Evolutionary conservation across 1,284 basidiomycete genomes (phyloP), one percentile per base, ranked within the genome.

Genomic region (Pterulicium gracile): DNA sequence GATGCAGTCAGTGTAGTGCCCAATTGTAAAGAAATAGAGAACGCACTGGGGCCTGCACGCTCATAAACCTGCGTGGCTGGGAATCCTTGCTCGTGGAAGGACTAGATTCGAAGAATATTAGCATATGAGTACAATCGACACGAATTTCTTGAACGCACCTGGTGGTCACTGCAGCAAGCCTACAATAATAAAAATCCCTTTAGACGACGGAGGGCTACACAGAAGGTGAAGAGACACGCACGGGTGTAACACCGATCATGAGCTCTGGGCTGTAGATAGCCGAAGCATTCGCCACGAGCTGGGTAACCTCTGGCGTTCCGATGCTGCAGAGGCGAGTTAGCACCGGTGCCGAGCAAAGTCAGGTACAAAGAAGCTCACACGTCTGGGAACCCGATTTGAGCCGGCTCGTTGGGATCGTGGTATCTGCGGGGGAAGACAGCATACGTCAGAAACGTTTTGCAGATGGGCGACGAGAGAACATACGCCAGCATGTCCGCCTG

Each of bases 81-180:
- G 69, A 81, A 92, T 10, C 88, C 89, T 56, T 81, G 79, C 45
- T 81, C 65, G 51, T 85, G 75, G 75, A 92, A 92, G 42, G 83
- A 85, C 80, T 88, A 47, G 2, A 45, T 49, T 42, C 0, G 24
- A 44, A 18, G 4, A 47, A 3, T 13, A 42, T 35, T 43, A 17
- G 43, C n/a, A 32, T 7, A 24, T 43, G 36, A 35, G 19, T 15
- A 17, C 1, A 10, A 13, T 20, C 35, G 4, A 27, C 27, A 32
- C 10, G 18, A 24, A n/a, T n/a, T n/a, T n/a, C n/a, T n/a, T 7
- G n/a, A 4, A 53, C 56, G 44, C 54, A 73, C 80, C 69, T 83
- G 81, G 60, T 93, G 88, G 56, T 92, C 90, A 53, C 87, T 89
- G 65, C 90, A 94, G 64, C 90, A 93, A 22, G 77, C 86, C 74